Percentiles rank a stretch among this genome's conserved stretches.
Conservation (phyloP, 306 rosid species). For the Dryas drummondii region DNA sequence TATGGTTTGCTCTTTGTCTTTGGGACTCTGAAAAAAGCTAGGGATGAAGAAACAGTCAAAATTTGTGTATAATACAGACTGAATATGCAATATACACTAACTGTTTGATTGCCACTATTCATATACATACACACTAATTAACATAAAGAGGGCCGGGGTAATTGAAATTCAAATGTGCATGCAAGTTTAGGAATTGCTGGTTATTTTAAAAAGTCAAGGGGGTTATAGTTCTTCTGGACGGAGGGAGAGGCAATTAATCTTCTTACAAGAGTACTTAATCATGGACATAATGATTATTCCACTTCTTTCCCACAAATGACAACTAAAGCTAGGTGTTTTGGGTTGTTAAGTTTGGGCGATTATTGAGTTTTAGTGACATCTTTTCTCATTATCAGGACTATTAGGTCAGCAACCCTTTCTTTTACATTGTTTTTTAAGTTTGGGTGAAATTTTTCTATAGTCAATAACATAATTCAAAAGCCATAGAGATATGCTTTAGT, state of each 20-base stretch:
- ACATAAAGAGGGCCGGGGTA: not conserved
- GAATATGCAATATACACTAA: too few species aligned
- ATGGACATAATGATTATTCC: slow-evolving; percentile 21
- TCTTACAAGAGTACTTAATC: slow-evolving; percentile 19
- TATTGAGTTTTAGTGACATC: slow-evolving; percentile 3
- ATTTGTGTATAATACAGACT: too few species aligned
- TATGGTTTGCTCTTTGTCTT: not conserved
- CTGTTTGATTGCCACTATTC: too few species aligned
- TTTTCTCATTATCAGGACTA: slow-evolving; percentile 5
- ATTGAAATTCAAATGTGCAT: not conserved
- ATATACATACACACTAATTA: too few species aligned
- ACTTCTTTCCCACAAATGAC: slow-evolving; percentile 15
- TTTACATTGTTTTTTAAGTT: not conserved
- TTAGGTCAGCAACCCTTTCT: slow-evolving; percentile 32
- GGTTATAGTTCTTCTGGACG: not conserved
- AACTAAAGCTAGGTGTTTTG: not conserved
- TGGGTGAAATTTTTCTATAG: not conserved
- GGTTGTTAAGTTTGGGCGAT: slow-evolving; percentile 9
- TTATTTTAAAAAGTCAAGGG: not conserved
- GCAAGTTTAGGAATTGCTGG: not conserved
- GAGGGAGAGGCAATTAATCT: not conserved
- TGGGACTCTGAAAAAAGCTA: not conserved
- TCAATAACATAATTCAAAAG: slow-evolving; percentile 35
- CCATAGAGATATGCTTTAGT: slow-evolving; percentile 11
- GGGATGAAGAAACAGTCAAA: not conserved